Evolutionary conservation across 345 rosid species (phyloP).

Genomic region (Salix caprea): DNA sequence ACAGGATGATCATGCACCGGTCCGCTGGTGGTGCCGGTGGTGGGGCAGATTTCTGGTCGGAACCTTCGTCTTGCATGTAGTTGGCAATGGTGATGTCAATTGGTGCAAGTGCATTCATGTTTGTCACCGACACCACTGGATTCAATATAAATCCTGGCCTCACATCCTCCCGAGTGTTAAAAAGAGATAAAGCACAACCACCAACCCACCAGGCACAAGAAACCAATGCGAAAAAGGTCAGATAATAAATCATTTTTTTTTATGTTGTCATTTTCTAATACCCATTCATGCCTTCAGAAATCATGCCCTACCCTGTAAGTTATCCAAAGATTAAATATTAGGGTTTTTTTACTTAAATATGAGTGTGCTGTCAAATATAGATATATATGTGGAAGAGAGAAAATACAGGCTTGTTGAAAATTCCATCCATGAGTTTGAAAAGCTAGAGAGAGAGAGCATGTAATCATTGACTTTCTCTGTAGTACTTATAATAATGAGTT

Average conservation of each 20-base stretch:
- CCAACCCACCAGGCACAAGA: background rate
- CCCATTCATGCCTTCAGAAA: background rate
- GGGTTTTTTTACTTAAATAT: background rate
- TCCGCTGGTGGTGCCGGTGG: background rate
- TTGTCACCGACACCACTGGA: slow-evolving; percentile 14
- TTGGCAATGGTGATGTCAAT: background rate
- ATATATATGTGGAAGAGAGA: no score
- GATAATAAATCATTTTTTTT: background rate
- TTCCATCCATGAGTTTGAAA: background rate
- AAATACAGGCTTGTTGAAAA: no score
- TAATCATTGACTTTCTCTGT: background rate
- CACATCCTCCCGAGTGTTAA: background rate
- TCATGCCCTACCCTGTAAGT: background rate
- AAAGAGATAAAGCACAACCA: background rate
- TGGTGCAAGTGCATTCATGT: background rate
- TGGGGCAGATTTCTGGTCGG: background rate
- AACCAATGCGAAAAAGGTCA: background rate
- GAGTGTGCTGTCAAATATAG: background rate
- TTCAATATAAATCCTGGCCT: background rate
- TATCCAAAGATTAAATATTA: background rate
- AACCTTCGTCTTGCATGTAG: background rate
- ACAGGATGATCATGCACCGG: no score
- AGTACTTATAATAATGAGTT: slow-evolving; percentile 3
- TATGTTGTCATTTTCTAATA: background rate
- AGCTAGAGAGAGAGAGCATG: background rate